phyloP scores from a whole-genome alignment of 805 yeast genomes.

The Zygoascus biomembranicola region DNA sequence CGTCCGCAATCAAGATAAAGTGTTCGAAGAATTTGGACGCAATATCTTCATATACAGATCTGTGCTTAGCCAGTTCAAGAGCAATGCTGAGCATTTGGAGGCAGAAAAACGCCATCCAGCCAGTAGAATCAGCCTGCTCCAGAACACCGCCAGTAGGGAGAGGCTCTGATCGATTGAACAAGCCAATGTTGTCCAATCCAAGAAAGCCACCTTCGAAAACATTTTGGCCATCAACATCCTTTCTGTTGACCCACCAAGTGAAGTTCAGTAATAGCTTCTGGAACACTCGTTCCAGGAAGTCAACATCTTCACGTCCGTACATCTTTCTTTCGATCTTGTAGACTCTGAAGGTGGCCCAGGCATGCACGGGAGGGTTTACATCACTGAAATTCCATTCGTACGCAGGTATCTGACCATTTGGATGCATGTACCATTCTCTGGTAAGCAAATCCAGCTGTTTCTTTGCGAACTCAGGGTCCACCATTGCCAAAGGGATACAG shows the following conservation, averaged over 20 bases:
- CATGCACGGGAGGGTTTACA: conserved; percentile 97
- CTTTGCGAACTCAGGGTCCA: conserved; percentile 88
- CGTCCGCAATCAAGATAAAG: conserved; percentile 83
- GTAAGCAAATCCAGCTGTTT: conserved; percentile 77
- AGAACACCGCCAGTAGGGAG: conserved; percentile 85
- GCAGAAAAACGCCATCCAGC: conserved; percentile 94
- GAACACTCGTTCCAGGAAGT: conserved; percentile 83
- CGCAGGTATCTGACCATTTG: conserved; percentile 95
- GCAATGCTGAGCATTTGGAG: conserved; percentile 90
- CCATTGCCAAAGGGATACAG: conserved; percentile 85
- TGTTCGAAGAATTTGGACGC: conserved; percentile 94
- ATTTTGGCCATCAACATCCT: conserved; percentile 78
- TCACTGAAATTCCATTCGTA: conserved; percentile 95
- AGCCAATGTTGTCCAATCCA: conserved; percentile 88
- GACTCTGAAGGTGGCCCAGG: conserved; percentile 87
- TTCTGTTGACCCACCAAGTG: conserved; percentile 97
- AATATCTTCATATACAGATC: conserved; percentile 83
- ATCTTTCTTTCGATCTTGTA: conserved; percentile 80
- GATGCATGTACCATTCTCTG: conserved; percentile 96
- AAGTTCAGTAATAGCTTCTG: conserved; percentile 82
- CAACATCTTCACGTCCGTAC: conserved; percentile 73
- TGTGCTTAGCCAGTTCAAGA: conserved; percentile 75
- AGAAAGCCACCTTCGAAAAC: conserved; percentile 92
- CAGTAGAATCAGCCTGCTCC: conserved; percentile 93
- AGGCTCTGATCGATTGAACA: conserved; percentile 88